Conservation (phyloP, 2,329 filamentous ascomycete genomes). For the Chaetomiaceae sp. region DNA sequence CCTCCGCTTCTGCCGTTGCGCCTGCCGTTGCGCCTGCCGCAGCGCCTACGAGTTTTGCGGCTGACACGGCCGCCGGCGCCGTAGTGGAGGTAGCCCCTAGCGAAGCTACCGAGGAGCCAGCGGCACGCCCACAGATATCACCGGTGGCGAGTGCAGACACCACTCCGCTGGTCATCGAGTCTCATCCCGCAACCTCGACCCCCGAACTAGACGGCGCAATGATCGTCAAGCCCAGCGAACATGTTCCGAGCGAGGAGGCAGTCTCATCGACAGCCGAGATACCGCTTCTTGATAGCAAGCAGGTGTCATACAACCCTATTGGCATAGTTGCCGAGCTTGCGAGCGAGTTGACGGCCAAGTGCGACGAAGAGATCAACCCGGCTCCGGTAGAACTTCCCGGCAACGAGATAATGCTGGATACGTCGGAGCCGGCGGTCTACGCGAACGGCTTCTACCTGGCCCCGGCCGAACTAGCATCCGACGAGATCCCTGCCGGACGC, state of each 20-base stretch:
- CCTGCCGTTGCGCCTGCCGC: background rate
- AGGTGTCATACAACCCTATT: slow-evolving; percentile 38
- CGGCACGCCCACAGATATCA: slow-evolving; percentile 23
- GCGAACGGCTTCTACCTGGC: slow-evolving; percentile 18
- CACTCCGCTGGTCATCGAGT: slow-evolving; percentile 26
- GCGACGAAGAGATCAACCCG: slow-evolving; percentile 41
- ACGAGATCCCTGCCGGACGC: background rate
- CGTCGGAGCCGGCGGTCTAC: slow-evolving; percentile 15
- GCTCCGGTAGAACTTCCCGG: slow-evolving; percentile 38
- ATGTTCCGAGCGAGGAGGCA: background rate
- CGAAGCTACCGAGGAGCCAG: background rate
- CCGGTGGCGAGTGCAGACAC: slow-evolving; percentile 27
- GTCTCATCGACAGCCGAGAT: slow-evolving; percentile 21
- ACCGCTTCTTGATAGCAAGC: slow-evolving; percentile 35
- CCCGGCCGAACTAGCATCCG: slow-evolving; percentile 15
- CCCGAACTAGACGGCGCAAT: slow-evolving; percentile 15
- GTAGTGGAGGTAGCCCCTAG: background rate
- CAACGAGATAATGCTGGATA: slow-evolving; percentile 31
- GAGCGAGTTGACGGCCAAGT: slow-evolving; percentile 39
- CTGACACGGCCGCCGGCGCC: too few species aligned
- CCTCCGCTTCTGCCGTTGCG: background rate
- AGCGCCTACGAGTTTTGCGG: background rate
- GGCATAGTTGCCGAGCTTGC: slow-evolving; percentile 46
- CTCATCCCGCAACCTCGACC: slow-evolving; percentile 20
- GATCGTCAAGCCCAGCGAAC: background rate